Evolutionary conservation across 1,284 basidiomycete species (phyloP), one percentile per base, ranked within the genome.

Genomic region (Peniophora sp.): DNA sequence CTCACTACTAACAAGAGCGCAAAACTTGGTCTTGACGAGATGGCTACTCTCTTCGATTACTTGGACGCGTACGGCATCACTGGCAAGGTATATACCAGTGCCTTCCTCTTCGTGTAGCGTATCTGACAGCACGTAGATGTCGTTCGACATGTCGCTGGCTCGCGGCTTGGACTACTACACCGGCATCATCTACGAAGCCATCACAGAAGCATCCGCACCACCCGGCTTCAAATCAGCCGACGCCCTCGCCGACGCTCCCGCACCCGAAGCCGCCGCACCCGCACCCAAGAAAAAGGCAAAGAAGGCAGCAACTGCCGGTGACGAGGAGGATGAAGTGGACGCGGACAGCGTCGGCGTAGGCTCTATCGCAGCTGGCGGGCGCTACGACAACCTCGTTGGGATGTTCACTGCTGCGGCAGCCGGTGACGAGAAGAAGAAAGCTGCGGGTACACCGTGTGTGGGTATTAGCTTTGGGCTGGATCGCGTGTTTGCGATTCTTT

Each of bases 91-190:
- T 34, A 48, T 23, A 52, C 32, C 11, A 2, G 12, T 10, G 38
- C 20, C 27, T 39, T 50, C 19, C 54, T 36, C 25, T 41, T 49
- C 39, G 8, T 8, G 8, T 41, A 8, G 6, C 27, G 27, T 32
- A 32, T 32, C 12, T 32, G 27, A 32, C 27, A 32, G 12, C 12
- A 12, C 32, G 19, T 58, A 93, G 89, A 81, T 98, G 63, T 95
- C 92, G 8, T 98, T 99, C 65, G 96, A 99, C 69, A 81, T 99
- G 59, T 96, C 92, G 8, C 81, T 99, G 20, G 97, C 97, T 8
- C 85, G 97, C 34, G 96, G 96, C 22, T 79, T 99, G 35, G 97
- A 99, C 69, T 99, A 99, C 71, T 98, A 99, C 72, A 99, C 96
- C 1, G 96, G 97, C 38, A 85, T 99, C 63, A 99, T 99, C 66